Base-by-base conservation (phyloP, 2,329 filamentous ascomycete genomes). In the Lecanoromycetidae sp. region DNA sequence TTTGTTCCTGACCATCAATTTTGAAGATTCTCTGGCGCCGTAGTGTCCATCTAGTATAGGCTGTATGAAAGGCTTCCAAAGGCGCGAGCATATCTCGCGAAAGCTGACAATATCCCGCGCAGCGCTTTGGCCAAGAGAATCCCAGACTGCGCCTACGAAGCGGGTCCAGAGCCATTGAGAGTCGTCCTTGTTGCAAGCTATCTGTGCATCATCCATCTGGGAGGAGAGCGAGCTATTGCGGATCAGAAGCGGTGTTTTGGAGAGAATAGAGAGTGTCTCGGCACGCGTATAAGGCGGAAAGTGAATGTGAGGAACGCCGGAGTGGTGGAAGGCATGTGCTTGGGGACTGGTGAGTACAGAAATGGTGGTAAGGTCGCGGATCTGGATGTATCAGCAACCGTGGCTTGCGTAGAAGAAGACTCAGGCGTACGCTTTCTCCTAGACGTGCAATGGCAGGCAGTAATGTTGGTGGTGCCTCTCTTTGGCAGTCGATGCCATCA, bases 11-110 rank as follows among this genome's bases (percentile, higher is more conserved):
- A 71, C 80, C 47, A 96, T 74, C 6, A 98, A 70, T 52, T 84
- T 82, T 12, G 84, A 81, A 64, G 95, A 95, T 58, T 95, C 87
- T 56, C 82, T 80, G 8, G 83, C 78, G 1, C 75, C 74, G 57
- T 82, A 79, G 7, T 82, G 80, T n/a, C 83, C 83, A 1, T 79
- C 76, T 1, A 80, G 65, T 20, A 96, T 75, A 0, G 90, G 90
- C 5, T 77, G 75, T 1, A 85, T 80, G 63, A 98, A 96, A 3
- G 80, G 76, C 9, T 82, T 80, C 91, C 91, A 98, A 17, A 96
- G 74, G 35, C 80, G 76, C 40, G 76, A 65, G 58, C 84, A 87
- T 41, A 82, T 77, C 29, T 76, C 74, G 3, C 71, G 72, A 55
- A 94, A 87, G 9, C 77, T 76, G 1, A 82, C 73, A 12, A 96